Base-by-base conservation (phyloP, 345 rosid genomes). In the Corchorus olitorius region DNA sequence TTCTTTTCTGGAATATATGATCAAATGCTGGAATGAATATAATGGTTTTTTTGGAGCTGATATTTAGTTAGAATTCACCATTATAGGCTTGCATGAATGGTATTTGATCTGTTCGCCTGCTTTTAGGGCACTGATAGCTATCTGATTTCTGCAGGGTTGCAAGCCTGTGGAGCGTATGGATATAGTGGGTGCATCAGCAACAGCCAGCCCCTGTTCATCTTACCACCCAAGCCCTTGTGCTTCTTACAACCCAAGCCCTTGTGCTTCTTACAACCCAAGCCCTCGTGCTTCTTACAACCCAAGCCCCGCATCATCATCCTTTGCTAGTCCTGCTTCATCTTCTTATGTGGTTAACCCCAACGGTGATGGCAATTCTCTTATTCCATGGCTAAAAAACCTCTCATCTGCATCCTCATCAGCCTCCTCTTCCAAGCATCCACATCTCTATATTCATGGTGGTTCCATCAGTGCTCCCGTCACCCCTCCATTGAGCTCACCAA, bases 381-480 rank as follows among this genome's bases (percentile, higher is more conserved):
- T 97, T 50, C 99, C 98, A 7, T 94, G 99, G 99, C 92, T 94
- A 12, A 97, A 90, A 87, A 91, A 92, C 74, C 89, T 97, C 50
- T 94, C 99, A 19, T 91, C 99, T 13, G 86, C 92, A 19, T 92
- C 99, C 7, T 92, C 97, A 16, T 93, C 98, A 20, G 83, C 97
- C 72, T 93, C 98, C 13, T 89, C 90, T 33, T 86, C 98, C n/a
- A 86, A 84, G 82, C 80, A 81, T 54, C 90, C 98, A 76, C 89
- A 89, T 72, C 90, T 88, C 60, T 91, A 87, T 81, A 83, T 89
- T 77, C 91, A 88, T 10, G 89, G 92, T 20, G 97, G 98, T 53
- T 96, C 99, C 50, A 91, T 97, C 48, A 97, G 99, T 83, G 99
- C 99, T 80, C 99, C 99, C 4, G 99, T 97, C 54, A 97, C 99